phyloP scores from a whole-genome alignment of 2,329 filamentous ascomycete genomes.

The Cytospora paraplurivora region DNA sequence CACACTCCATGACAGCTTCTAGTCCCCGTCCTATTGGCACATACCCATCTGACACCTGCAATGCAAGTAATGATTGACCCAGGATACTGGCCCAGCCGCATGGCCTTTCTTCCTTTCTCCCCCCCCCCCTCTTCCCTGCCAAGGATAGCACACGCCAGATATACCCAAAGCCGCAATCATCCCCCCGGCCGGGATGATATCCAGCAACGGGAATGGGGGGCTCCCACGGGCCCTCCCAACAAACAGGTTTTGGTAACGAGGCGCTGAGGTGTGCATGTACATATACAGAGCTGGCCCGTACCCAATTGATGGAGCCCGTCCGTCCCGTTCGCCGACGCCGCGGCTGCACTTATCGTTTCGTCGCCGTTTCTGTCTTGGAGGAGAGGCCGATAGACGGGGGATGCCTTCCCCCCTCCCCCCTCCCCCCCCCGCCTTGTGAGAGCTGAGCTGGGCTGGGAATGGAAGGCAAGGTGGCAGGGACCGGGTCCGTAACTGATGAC shows the following conservation, averaged over 20 bases:
- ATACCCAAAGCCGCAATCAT: neutral
- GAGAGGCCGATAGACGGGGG: neutral
- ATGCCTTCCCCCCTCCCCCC: too few relatives aligned
- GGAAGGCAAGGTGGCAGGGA: neutral
- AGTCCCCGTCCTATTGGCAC: neutral
- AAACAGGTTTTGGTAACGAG: too few relatives aligned
- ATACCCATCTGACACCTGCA: slow-evolving; percentile 20
- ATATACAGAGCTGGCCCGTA: too few relatives aligned
- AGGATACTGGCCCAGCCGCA: neutral
- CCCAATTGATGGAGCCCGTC: too few relatives aligned
- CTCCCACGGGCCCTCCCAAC: too few relatives aligned
- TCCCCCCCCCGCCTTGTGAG: neutral
- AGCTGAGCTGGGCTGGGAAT: too few relatives aligned
- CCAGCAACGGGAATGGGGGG: too few relatives aligned
- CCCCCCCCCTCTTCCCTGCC: too few relatives aligned
- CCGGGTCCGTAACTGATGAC: neutral
- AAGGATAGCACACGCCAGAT: neutral
- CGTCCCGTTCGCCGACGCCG: too few relatives aligned
- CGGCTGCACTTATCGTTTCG: too few relatives aligned
- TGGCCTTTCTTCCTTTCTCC: neutral
- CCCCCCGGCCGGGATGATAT: neutral
- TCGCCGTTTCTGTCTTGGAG: too few relatives aligned
- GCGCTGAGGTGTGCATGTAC: too few relatives aligned
- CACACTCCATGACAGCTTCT: neutral
- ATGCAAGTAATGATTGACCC: neutral